Evolutionary conservation across 2,329 filamentous ascomycete species (phyloP).

Genomic region (Stachybotrys elegans): DNA sequence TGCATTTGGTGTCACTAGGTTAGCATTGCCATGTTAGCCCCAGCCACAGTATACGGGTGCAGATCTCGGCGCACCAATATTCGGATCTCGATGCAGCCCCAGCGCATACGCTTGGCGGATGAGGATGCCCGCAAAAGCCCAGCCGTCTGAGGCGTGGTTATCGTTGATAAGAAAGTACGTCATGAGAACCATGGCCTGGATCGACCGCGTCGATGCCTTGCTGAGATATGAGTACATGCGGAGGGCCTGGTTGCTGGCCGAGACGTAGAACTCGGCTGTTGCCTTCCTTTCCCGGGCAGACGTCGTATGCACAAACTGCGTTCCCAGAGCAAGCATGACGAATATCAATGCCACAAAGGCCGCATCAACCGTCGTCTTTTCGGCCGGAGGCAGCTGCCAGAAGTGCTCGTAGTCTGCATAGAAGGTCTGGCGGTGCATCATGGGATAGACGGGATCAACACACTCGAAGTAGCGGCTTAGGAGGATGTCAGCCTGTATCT

Average conservation of each 20-base stretch:
- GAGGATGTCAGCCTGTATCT: constrained; percentile 69
- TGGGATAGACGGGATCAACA: constrained; percentile 76
- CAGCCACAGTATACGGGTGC: neutral
- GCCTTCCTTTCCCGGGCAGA: constrained; percentile 61
- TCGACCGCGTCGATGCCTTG: constrained; percentile 64
- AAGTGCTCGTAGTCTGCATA: constrained; percentile 76
- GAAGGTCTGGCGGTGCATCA: constrained; percentile 71
- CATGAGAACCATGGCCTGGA: constrained; percentile 76
- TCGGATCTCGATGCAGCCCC: constrained; percentile 74
- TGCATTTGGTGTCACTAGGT: constrained; percentile 56
- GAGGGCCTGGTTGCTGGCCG: constrained; percentile 72
- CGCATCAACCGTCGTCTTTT: constrained; percentile 59
- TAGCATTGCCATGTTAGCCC: constrained; percentile 14
- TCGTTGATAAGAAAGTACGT: constrained; percentile 83
- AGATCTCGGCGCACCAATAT: constrained; percentile 47
- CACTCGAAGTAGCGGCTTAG: constrained; percentile 60
- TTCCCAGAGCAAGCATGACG: constrained; percentile 71
- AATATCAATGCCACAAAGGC: constrained; percentile 69
- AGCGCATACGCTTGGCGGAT: constrained; percentile 77
- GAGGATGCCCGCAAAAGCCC: constrained; percentile 74
- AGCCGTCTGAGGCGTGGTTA: constrained; percentile 77
- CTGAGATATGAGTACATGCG: constrained; percentile 73
- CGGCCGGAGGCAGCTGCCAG: constrained; percentile 56
- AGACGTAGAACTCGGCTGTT: constrained; percentile 77
- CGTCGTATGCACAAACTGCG: constrained; percentile 64